phyloP scores from a whole-genome alignment of 768 basidiomycete species.

The Mycena rosella region DNA sequence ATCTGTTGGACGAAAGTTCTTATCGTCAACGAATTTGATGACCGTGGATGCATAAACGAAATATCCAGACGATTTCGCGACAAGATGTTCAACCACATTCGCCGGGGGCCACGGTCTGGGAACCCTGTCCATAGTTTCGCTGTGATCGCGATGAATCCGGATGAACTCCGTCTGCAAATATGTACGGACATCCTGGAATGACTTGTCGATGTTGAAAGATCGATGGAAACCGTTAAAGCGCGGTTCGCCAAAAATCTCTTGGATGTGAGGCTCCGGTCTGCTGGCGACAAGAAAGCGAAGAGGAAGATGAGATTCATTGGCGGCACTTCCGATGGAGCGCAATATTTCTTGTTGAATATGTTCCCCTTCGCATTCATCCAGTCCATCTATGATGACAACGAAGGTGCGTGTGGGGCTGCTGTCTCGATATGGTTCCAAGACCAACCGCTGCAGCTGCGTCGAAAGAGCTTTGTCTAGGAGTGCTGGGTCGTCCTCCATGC shows the following conservation, averaged over 20 bases:
- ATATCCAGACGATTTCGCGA: conserved; percentile 7
- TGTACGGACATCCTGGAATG: background rate
- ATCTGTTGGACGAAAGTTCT: background rate
- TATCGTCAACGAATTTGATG: conserved; percentile 9
- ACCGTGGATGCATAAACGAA: conserved; percentile 8
- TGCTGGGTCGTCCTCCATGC: background rate
- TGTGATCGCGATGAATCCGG: too few relatives aligned
- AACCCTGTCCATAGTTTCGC: too few relatives aligned
- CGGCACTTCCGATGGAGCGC: background rate
- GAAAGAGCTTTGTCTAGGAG: background rate
- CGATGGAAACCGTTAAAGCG: background rate
- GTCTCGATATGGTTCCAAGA: background rate
- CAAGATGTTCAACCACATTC: background rate
- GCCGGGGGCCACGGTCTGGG: too few relatives aligned
- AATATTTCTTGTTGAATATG: background rate
- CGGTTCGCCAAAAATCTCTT: background rate
- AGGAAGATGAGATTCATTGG: background rate
- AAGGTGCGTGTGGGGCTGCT: background rate
- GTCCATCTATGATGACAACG: background rate
- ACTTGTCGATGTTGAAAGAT: background rate
- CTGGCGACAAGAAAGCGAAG: conserved; percentile 10
- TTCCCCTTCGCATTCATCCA: background rate
- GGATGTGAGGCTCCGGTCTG: conserved; percentile 15
- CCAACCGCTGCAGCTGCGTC: background rate
- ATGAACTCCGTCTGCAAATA: too few relatives aligned